Conservation (phyloP, 805 yeast genomes). For the Vanderwaltozyma tropicalis region DNA sequence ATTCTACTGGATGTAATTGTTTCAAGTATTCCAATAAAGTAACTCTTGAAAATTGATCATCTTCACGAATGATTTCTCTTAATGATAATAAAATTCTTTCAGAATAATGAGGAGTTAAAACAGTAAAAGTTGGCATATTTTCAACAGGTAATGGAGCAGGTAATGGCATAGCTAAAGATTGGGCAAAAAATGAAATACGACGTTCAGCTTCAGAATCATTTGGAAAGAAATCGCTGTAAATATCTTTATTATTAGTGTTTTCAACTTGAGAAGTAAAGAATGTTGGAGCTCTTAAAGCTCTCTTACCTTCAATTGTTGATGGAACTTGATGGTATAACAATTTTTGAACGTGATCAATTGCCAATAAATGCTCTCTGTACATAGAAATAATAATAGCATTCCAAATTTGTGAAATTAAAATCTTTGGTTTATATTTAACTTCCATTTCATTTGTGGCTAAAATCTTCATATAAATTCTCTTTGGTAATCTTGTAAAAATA, state of each 20-base stretch:
- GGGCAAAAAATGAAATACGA: conserved; percentile 98
- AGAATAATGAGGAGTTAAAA: conserved; percentile 88
- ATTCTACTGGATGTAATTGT: conserved; percentile 90
- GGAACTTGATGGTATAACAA: conserved; percentile 97
- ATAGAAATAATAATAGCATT: conserved; percentile 96
- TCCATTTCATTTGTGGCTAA: conserved; percentile 98
- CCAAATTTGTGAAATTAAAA: conserved; percentile 96
- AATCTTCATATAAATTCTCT: conserved; percentile 94
- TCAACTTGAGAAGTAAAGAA: conserved; percentile 98
- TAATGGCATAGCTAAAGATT: conserved; percentile 94
- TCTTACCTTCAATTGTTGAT: conserved; percentile 92
- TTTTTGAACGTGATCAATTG: conserved; percentile 97
- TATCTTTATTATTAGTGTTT: conserved; percentile 36
- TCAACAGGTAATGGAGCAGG: conserved; percentile 98
- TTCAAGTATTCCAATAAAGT: conserved; percentile 88
- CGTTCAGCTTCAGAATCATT: conserved; percentile 96
- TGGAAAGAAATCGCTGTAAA: conserved; percentile 94
- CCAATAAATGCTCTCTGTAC: conserved; percentile 97
- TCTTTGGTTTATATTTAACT: conserved; percentile 96
- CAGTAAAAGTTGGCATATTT: conserved; percentile 98
- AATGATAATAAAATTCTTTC: conserved; percentile 87
- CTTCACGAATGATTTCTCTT: conserved; percentile 93
- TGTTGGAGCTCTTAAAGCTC: conserved; percentile 96
- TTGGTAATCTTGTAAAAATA: conserved; percentile 92
- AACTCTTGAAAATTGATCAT: conserved; percentile 90